Base-by-base conservation (phyloP, 2,329 filamentous ascomycete species). In the Sordariomycetes sp. region DNA sequence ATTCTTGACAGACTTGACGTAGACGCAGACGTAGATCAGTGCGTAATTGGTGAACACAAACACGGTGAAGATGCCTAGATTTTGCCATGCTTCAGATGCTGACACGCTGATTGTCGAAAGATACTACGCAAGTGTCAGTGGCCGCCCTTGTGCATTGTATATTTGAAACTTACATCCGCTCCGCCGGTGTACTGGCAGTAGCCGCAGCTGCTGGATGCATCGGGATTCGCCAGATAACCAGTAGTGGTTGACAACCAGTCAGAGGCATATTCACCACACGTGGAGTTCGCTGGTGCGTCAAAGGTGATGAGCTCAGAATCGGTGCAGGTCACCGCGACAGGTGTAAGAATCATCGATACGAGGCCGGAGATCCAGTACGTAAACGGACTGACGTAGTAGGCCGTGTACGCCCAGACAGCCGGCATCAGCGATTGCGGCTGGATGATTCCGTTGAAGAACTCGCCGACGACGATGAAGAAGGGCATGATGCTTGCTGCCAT, bases 381-480 rank as follows among this genome's bases (percentile, higher is more conserved):
- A 39, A 83, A 78, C 0, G 78, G 79, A 1, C 71, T 76, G 9
- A 75, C 63, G 20, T 73, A 68, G 54, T 85, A 59, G 80, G 86
- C 15, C 30, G 33, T 85, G 59, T 83, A 86, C 40, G 75, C 74
- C 82, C 82, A 87, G 60, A 86, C 86, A 0, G 72, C 67, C 0
- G 82, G 81, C 2, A 86, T 61, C 39, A 28, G 33, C 8, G 12
- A 19, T 8, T 55, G 42, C 34, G 56, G 56, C 1, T 21, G 21
- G 14, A 34, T 14, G 19, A 34, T 78, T 65, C 82, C 82, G 58
- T 83, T 85, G 66, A 86, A 85, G 18, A 82, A 57, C 24, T 68
- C 68, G 48, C 81, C 76, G 61, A 83, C 75, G 51, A 85, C 73
- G 60, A 86, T 81, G 68, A 86, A 83, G 62, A 86, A 36, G 5